Conservation (phyloP, 2,329 filamentous ascomycete species). For the Incumbomyces lentus region DNA sequence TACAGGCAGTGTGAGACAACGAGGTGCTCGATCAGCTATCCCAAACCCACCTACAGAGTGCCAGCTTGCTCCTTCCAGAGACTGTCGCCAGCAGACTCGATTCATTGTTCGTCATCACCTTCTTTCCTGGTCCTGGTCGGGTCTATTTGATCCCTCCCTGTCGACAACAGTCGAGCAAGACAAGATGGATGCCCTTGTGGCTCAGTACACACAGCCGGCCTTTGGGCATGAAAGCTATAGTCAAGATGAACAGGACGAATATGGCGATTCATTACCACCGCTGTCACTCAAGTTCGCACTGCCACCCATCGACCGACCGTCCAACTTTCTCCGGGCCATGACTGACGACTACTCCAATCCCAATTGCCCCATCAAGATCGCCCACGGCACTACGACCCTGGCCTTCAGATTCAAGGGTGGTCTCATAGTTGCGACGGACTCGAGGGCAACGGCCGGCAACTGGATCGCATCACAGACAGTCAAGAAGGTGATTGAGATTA, state of each 20-base stretch:
- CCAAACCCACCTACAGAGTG: background rate
- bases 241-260: constrained; percentile 62
- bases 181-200: constrained; percentile 83
- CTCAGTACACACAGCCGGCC: constrained; percentile 75
- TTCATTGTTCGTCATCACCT: background rate
- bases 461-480: constrained; percentile 99
- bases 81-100: background rate
- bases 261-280: constrained; percentile 55
- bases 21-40: background rate
- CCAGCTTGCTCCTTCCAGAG: background rate
- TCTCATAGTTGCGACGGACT: constrained; percentile 97
- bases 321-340: constrained; percentile 88
- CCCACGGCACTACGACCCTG: constrained; percentile 94
- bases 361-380: constrained; percentile 96
- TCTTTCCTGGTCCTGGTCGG: background rate
- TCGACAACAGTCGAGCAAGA: background rate
- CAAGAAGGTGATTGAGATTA: constrained; percentile 99
- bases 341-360: constrained; percentile 97
- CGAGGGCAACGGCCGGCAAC: constrained; percentile 89
- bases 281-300: constrained; percentile 90
- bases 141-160: background rate
- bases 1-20: too few species aligned
- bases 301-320: constrained; percentile 73
- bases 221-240: constrained; percentile 62
- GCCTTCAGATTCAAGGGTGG: constrained; percentile 97